Evolutionary conservation across 495 filamentous ascomycete species (phyloP), one percentile per base, ranked within the genome.

Genomic region (Xylaria grammica): DNA sequence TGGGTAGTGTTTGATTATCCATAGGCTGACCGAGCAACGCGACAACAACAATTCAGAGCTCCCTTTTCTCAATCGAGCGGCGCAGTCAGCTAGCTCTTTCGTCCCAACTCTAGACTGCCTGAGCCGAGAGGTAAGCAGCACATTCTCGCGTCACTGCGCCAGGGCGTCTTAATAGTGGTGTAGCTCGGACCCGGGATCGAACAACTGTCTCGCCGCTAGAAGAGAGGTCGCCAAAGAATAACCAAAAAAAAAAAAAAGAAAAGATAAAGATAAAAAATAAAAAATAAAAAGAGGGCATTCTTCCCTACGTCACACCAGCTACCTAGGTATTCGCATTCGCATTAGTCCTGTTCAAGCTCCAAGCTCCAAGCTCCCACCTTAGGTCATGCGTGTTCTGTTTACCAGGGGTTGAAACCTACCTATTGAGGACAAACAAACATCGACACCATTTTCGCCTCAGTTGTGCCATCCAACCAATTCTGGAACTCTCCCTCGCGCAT

Each of bases 1-100:
- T 44, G 20, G 13, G 11, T 40, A 22, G n/a, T 19, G 8, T 36
- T 49, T 55, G 1, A 45, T 55, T 56, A 40, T 24, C 1, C 7
- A 11, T 19, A 38, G 11, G 62, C 62, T 65, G 53, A 48, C 62
- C 62, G 52, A 65, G 62, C 62, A 65, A 65, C 62, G 62, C 62
- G 7, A 56, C 29, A 42, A 58, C 49, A 62, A 62, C 48, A 56
- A 50, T n/a, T 13, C 30, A 56, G n/a, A 36, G 13, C 26, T 46
- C 3, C 36, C n/a, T 63, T 38, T 11, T 30, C 29, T 19, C 9
- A 42, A 30, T n/a, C 22, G 44, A 46, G 26, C 42, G 27, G n/a
- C 27, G 7, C n/a, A 3, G 40, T 7, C 13, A 42, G 40, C 40
- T 42, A 17, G n/a, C n/a, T n/a, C n/a, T n/a, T n/a, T n/a, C n/a